A percentile compares a stretch with the other conserved stretches of the same genome.
Evolutionary conservation across 768 basidiomycete species (phyloP).

Genomic region (Macrolepiota albuminosa): DNA sequence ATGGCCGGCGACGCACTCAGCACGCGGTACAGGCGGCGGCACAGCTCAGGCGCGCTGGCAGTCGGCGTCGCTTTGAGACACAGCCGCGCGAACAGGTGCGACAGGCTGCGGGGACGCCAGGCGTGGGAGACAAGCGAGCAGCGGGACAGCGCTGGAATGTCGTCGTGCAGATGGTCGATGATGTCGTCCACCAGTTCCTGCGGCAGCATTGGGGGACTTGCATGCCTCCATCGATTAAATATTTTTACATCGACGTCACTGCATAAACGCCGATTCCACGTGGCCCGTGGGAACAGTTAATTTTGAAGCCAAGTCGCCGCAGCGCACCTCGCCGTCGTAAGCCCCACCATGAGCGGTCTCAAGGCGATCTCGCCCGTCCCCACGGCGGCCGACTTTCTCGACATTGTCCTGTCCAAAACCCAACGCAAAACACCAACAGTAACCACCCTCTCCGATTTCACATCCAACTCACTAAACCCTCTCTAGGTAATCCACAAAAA

Average conservation of each 20-base stretch:
- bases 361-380: conserved; percentile 99
- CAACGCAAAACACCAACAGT: conserved; percentile 90
- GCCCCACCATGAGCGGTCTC: conserved; percentile 64
- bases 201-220: conserved; percentile 21
- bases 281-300: conserved; percentile 11
- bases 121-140: conserved; percentile 34
- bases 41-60: conserved; percentile 24
- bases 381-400: conserved; percentile 90
- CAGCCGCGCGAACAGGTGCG: conserved; percentile 37
- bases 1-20: conserved; percentile 29
- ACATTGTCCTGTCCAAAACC: conserved; percentile 90
- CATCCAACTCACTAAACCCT: neutral
- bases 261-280: neutral
- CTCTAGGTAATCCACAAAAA: conserved; percentile 95
- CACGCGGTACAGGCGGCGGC: conserved; percentile 30
- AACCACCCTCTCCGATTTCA: too few species aligned
- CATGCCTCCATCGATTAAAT: too few species aligned
- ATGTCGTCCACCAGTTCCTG: conserved; percentile 46
- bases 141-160: conserved; percentile 21
- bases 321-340: neutral
- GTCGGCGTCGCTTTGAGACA: conserved; percentile 23
- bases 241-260: too few species aligned
- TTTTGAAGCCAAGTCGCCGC: conserved; percentile 8
- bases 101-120: conserved; percentile 35
- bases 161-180: conserved; percentile 39